These are phyloP conservation scores for Tetrapisispora taiwanensis DNA, from an alignment of 805 yeast genomes.

Conservation along the genomic window DNA sequence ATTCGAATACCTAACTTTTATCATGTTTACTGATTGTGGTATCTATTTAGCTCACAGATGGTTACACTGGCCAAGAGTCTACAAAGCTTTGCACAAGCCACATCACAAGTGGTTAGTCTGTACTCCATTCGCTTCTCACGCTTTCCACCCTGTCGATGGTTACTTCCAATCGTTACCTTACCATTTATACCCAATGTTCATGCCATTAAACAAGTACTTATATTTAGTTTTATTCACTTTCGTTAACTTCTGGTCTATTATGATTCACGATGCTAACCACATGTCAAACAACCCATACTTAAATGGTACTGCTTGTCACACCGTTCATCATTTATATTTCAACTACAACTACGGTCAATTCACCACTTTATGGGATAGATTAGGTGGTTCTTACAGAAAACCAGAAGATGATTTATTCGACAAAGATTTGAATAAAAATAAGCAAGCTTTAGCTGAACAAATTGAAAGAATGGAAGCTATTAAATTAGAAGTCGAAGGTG, in stretches of 20 bases:
- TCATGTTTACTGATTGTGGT: constrained; percentile 89
- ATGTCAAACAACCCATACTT: constrained; percentile 86
- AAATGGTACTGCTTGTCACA: constrained; percentile 97
- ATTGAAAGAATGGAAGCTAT: constrained; percentile 65
- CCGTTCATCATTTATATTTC: constrained; percentile 92
- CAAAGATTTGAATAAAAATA: constrained; percentile 45
- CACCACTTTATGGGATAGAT: constrained; percentile 95
- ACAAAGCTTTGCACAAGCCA: constrained; percentile 85
- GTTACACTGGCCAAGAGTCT: constrained; percentile 86
- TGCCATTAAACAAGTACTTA: constrained; percentile 84
- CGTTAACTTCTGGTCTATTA: constrained; percentile 96
- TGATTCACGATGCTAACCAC: constrained; percentile 97
- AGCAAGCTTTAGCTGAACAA: constrained; percentile 61
- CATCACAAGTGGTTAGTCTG: constrained; percentile 99
- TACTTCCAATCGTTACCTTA: constrained; percentile 88
- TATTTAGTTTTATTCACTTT: constrained; percentile 76
- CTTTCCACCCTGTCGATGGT: constrained; percentile 98
- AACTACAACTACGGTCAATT: constrained; percentile 98
- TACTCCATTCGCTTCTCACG: constrained; percentile 96
- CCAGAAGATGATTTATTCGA: constrained; percentile 85
- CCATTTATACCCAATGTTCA: constrained; percentile 81
- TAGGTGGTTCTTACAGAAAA: constrained; percentile 85
- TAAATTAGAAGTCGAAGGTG: constrained; percentile 73
- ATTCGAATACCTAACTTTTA: constrained; percentile 64
- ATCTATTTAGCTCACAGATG: constrained; percentile 87